Evolutionary conservation across 2,329 filamentous ascomycete species (phyloP), one percentile per base, ranked within the genome.

Genomic region (Tolypocladium guangdongense): DNA sequence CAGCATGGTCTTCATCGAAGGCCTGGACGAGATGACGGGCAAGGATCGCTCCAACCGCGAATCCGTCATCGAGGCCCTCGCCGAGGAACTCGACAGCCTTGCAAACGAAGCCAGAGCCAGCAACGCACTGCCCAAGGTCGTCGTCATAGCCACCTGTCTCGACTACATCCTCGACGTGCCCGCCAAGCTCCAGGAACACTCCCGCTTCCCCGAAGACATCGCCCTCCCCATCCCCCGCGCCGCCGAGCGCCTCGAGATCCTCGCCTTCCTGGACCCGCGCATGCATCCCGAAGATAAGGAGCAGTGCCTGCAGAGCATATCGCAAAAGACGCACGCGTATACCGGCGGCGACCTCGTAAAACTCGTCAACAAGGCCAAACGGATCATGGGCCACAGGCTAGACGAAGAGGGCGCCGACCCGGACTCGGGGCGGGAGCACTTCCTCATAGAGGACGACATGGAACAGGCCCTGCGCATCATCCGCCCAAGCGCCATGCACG

Each of bases 401-500:
- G 58, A 61, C 1, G 53, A 58, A 5, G 59, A 48, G 58, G 58
- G 27, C 3, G 55, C 52, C 5, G 55, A 60, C n/a, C 47, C 47
- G 4, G 10, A 39, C 0, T 47, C 43, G 1, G 36, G 37, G 51
- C 60, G 59, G 52, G 46, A 64, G 52, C 57, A 65, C 52, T 71
- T 67, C 52, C 57, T 74, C 8, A 60, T 60, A 0, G 62, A 62
- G 50, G 59, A 77, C 11, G 84, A 90, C 62, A 77, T 90, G 51
- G 75, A 83, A 36, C 67, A 75, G 39, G 88, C 90, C 1, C 75
- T 92, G 37, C 76, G 80, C 38, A 72, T 80, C 53, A 83, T 90
- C n/a, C 79, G 82, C 12, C 90, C 92, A 1, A 90, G 87, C 1
- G 88, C 90, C 4, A 92, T 97, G 81, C 84, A 89, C 59, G 90